Base-by-base conservation (phyloP, 2,329 filamentous ascomycete species). In the Trichoderma hamatum region DNA sequence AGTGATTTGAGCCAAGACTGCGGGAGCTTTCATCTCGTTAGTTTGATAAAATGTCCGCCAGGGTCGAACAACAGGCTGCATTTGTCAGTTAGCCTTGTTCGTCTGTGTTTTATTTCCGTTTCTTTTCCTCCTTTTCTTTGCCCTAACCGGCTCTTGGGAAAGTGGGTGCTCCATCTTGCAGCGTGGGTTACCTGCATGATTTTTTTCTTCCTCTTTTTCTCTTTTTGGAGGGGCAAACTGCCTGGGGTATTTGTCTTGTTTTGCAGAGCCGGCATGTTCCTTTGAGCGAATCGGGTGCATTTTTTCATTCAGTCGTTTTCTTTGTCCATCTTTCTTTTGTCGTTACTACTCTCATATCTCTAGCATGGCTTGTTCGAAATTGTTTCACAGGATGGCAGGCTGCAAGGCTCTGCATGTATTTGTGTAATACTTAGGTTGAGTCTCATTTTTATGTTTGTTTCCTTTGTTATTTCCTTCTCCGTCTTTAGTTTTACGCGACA, bases 151-250 rank as follows among this genome's bases (percentile, higher is more conserved):
- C n/a, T 66, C 49, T 5, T 46, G 39, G 39, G 28, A 30, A 28
- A 28, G 63, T 49, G 63, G 54, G 54, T 66, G 63, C 54, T 58
- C 56, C 13, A 51, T 66, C 52, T 66, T 66, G 63, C 63, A 65
- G 36, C 36, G 52, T 65, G 63, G n/a, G 39, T 49, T 36, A 59
- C 36, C 63, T 51, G 63, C 63, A 66, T 58, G 39, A 13, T 26
- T 39, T 39, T 34, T 26, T 24, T 55, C 9, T 36, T 19, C 5
- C 28, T 1, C 7, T 3, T 16, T 9, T 10, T 0, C 34, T 39
- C 26, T 58, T n/a, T n/a, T n/a, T 11, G 19, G 36, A 36, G 14
- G 54, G 63, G 63, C 36, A 58, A 66, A 24, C 21, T 26, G 54
- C 39, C 28, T 26, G n/a, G 54, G 26, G 49, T 34, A 16, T 32